phyloP scores from a whole-genome alignment of 768 basidiomycete genomes.

The Suillus subaureus region DNA sequence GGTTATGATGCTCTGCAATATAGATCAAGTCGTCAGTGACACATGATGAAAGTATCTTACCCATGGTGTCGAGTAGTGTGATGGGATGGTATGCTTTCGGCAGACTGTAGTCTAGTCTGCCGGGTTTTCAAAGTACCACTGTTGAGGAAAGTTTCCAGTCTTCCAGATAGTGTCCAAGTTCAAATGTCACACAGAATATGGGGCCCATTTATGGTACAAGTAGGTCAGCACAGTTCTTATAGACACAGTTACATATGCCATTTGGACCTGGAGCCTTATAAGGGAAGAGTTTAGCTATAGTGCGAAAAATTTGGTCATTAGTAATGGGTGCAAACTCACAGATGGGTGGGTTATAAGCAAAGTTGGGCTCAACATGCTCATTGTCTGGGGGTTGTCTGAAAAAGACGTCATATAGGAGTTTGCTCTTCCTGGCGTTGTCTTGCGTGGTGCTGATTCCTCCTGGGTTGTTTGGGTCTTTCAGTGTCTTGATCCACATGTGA shows the following conservation, averaged over 20 bases:
- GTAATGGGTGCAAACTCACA: neutral
- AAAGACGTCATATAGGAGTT: neutral
- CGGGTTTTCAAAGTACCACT: neutral
- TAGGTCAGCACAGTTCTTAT: neutral
- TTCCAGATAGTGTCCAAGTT: neutral
- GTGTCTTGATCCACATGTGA: neutral
- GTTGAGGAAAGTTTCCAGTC: neutral
- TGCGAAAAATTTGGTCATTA: neutral
- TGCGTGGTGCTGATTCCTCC: neutral
- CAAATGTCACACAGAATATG: neutral
- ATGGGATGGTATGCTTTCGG: neutral
- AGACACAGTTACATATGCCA: neutral
- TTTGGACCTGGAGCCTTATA: neutral
- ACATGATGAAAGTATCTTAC: too few species aligned
- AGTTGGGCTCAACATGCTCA: neutral
- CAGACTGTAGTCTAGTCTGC: neutral
- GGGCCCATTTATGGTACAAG: neutral
- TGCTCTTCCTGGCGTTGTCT: neutral
- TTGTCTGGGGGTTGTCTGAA: neutral
- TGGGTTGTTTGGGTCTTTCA: neutral
- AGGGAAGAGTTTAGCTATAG: neutral
- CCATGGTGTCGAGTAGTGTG: too few species aligned
- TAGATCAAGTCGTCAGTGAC: too few species aligned
- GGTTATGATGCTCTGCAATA: too few species aligned
- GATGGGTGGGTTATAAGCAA: neutral